Conservation (phyloP, 1,284 basidiomycete genomes). For the Cerioporus squamosus region DNA sequence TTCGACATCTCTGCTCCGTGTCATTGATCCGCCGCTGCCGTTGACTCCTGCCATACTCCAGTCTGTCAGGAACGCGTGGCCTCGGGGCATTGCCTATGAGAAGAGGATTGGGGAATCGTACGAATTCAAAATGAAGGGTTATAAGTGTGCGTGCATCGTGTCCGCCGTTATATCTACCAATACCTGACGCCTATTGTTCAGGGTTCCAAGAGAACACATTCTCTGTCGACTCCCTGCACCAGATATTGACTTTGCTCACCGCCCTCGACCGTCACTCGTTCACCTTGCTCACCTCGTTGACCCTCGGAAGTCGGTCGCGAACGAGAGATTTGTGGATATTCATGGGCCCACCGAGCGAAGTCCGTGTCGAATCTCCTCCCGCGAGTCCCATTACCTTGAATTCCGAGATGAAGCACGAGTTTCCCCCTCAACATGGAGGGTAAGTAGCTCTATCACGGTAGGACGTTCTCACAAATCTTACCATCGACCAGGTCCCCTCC, state of each 20-base stretch:
- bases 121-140: slow-evolving; percentile 82
- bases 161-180: neutral
- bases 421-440: slow-evolving; percentile 18
- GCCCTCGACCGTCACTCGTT: slow-evolving; percentile 73
- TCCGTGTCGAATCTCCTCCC: slow-evolving; percentile 41
- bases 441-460: neutral
- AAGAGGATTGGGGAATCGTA: slow-evolving; percentile 74
- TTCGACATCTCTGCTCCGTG: slow-evolving; percentile 68
- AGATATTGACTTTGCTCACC: slow-evolving; percentile 69
- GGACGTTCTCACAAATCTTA: neutral
- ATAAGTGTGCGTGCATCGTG: slow-evolving; percentile 59
- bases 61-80: slow-evolving; percentile 79
- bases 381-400: slow-evolving; percentile 32
- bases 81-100: slow-evolving; percentile 75
- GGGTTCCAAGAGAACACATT: slow-evolving; percentile 82
- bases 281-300: slow-evolving; percentile 68
- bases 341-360: slow-evolving; percentile 46
- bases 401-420: slow-evolving; percentile 33
- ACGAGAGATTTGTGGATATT: slow-evolving; percentile 83
- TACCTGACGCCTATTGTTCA: slow-evolving; percentile 32
- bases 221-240: slow-evolving; percentile 74
- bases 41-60: slow-evolving; percentile 78
- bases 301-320: slow-evolving; percentile 68
- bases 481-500: slow-evolving; percentile 2
- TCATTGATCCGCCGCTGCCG: slow-evolving; percentile 72